A percentile compares a stretch with the other conserved stretches of the same genome.
Conservation (phyloP, 768 basidiomycete species). For the Russula lepida region DNA sequence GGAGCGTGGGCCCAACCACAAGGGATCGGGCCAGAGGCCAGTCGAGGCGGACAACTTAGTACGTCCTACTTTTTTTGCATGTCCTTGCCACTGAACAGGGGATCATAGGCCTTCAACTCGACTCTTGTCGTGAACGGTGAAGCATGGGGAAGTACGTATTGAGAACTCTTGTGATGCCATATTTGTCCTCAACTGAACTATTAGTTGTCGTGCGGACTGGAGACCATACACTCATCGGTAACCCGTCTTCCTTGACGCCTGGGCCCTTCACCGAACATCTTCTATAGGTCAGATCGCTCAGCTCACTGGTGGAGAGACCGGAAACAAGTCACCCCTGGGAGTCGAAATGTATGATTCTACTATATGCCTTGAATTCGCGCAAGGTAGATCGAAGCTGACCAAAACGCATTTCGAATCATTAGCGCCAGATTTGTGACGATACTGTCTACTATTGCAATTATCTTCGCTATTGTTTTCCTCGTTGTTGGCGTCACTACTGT, state of each 20-base stretch:
- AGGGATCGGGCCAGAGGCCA: conserved; percentile 41
- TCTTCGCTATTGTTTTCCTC: conserved; percentile 58
- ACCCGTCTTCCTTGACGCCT: background rate
- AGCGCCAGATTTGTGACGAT: conserved; percentile 55
- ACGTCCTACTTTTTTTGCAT: conserved; percentile 8
- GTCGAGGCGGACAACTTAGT: conserved; percentile 63
- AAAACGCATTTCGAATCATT: background rate
- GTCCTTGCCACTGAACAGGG: background rate
- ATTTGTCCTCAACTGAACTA: background rate
- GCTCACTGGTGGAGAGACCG: conserved; percentile 54
- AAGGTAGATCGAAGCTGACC: background rate
- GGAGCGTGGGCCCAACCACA: conserved; percentile 41
- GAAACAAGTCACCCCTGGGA: conserved; percentile 57
- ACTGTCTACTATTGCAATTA: conserved; percentile 51
- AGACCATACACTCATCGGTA: conserved; percentile 58
- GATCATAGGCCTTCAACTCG: conserved; percentile 54
- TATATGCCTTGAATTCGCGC: background rate
- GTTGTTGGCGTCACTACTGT: conserved; percentile 56
- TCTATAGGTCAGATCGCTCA: conserved; percentile 54
- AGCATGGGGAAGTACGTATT: conserved; percentile 51
- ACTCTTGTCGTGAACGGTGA: conserved; percentile 65
- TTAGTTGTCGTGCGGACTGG: conserved; percentile 61
- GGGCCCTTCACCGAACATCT: background rate
- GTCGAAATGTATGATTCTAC: conserved; percentile 46
- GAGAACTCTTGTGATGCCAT: background rate